Evolutionary conservation across 2,329 filamentous ascomycete species (phyloP), one percentile per base, ranked within the genome.

Genomic region (Gnomoniopsis smithogilvyi): DNA sequence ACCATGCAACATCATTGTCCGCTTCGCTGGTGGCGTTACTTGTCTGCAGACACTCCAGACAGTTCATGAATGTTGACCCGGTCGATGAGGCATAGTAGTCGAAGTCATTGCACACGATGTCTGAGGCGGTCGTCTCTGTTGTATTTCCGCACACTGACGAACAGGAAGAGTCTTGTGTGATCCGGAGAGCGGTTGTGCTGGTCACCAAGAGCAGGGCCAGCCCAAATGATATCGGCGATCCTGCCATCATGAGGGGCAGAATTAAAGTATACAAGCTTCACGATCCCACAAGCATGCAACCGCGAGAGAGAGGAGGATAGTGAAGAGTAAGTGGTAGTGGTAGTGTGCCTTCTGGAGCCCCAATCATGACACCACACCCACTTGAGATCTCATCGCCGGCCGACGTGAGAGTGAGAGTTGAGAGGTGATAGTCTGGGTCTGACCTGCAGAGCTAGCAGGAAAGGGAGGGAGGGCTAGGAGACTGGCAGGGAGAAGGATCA

Each of bases 81-180:
- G 30, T 64, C 1, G 67, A 54, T 0, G 71, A 70, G 3, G 67
- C 66, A 15, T 69, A 68, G 57, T 76, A 83, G 2, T 76, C 73
- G 1, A 63, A 48, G 54, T 83, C 74, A 12, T 68, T 64, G 59
- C 80, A 83, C 0, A 73, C 71, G 4, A 86, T 75, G 17, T 85
- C 81, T 1, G 72, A 69, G 1, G 74, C 62, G 19, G 70, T 76
- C 0, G 79, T 84, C 3, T 65, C 73, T 0, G 80, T 77, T 4
- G 69, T 64, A 59, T 80, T 74, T 4, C 80, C 65, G 57, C 82
- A 85, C 2, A 77, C 59, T 0, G 75, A 68, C 0, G 80, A 74
- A 64, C 82, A 85, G 11, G 72, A 66, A 0, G 82, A 85, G 11
- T 77, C 78, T 0, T 81, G 78, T 1, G 80, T 77, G 2, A 83